phyloP scores from a whole-genome alignment of 2,329 filamentous ascomycete species.

The Aurifilum marmelostoma region DNA sequence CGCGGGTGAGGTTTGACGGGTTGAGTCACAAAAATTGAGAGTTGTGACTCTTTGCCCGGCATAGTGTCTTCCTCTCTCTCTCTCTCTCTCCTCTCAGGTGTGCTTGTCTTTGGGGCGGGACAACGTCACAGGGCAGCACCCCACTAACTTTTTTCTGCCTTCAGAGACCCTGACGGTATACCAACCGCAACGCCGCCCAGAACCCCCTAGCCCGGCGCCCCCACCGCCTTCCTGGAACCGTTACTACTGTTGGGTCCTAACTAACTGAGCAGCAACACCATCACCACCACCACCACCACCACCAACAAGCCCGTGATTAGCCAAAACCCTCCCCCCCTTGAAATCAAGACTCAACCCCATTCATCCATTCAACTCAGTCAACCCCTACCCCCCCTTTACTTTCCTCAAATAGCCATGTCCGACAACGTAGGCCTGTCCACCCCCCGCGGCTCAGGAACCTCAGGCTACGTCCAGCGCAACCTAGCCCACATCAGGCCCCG shows the following conservation, averaged over 20 bases:
- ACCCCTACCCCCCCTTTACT: too few species aligned
- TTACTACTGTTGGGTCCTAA: too few species aligned
- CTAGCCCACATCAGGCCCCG: constrained; percentile 84
- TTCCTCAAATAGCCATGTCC: constrained; percentile 66
- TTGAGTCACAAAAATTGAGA: constrained; percentile 14
- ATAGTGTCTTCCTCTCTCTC: background rate
- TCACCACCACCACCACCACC: background rate
- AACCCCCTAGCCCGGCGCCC: background rate
- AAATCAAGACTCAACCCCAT: too few species aligned
- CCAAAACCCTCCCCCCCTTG: too few species aligned
- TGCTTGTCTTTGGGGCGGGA: too few species aligned
- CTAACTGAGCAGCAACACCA: background rate
- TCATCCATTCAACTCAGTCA: too few species aligned
- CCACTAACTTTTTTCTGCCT: constrained; percentile 19
- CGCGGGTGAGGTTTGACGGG: background rate
- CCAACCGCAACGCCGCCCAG: background rate
- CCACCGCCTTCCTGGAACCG: constrained; percentile 19
- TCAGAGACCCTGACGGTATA: background rate
- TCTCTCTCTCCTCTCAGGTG: too few species aligned
- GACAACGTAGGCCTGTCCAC: constrained; percentile 96
- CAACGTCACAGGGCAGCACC: constrained; percentile 23
- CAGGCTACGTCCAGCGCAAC: constrained; percentile 97
- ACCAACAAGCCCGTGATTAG: background rate
- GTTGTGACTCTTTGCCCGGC: background rate
- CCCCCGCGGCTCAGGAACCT: constrained; percentile 92